These are phyloP conservation scores for Neurospora hispaniola DNA, from an alignment of 495 filamentous ascomycete species.

Conservation along the genomic window DNA sequence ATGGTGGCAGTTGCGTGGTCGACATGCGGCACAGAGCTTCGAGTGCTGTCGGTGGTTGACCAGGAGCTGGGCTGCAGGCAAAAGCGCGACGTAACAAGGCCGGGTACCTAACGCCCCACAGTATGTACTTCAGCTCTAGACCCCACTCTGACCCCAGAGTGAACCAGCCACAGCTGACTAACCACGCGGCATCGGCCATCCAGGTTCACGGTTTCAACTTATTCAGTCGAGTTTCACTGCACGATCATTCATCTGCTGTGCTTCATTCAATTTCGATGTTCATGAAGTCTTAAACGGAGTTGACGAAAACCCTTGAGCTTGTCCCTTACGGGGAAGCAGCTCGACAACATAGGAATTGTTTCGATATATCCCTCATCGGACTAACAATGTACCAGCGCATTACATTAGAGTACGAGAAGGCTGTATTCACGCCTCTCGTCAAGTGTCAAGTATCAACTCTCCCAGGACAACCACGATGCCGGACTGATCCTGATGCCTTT, in stretches of 20 bases:
- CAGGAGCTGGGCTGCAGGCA: conserved; percentile 23
- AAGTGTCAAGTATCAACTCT: not conserved
- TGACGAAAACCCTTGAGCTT: not conserved
- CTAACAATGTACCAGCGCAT: not conserved
- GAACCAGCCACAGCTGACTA: conserved; percentile 9
- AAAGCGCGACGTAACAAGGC: conserved; percentile 30
- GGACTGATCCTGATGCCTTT: not conserved
- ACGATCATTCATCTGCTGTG: not conserved
- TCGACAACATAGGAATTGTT: not conserved
- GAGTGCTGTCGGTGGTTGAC: conserved; percentile 5
- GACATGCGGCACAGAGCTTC: conserved; percentile 15
- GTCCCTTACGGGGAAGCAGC: not conserved
- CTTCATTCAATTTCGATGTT: not conserved
- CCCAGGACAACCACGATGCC: not conserved
- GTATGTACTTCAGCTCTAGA: not conserved
- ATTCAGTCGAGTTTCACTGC: not conserved
- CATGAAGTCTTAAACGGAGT: not conserved
- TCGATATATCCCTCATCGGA: not conserved
- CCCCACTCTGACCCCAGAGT: conserved; percentile 6
- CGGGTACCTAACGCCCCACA: conserved; percentile 3
- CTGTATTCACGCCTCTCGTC: not conserved
- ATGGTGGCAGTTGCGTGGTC: conserved; percentile 4
- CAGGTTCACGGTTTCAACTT: not conserved
- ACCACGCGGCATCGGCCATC: not conserved
- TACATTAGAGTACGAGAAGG: not conserved